Evolutionary conservation across 495 filamentous ascomycete species (phyloP), one percentile per base, ranked within the genome.

Genomic region (Aspergillus saccharolyticus): DNA sequence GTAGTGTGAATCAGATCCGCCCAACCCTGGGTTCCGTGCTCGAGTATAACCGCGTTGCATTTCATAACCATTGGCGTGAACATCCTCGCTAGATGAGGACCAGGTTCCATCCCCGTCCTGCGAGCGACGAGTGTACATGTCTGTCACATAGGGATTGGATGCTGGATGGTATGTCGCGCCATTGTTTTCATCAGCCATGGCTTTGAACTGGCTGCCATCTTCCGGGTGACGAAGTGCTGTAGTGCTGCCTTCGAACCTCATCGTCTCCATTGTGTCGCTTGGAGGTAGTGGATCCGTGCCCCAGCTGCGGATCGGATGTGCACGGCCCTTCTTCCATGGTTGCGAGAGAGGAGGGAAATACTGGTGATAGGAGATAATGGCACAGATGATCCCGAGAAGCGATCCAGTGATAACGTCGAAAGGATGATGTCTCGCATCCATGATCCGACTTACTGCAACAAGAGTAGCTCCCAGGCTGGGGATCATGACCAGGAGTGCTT

Each of bases 321-420:
- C 84, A 2, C 84, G 78, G 7, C 84, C 84, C 61, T 87, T 86
- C 53, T 73, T 75, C 78, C 77, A 80, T 15, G 80, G 61, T 52
- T 86, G 78, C 33, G 61, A 67, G 24, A 86, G 59, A 2, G 83
- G 67, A 14, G 84, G 84, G 61, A 82, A 83, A 59, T 83, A 83
- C 64, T 83, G 81, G 45, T 70, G 77, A 58, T 82, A 83, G 12
- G 80, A 68, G 52, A 77, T 63, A 53, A 66, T 75, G 46, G 78
- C 81, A 52, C 74, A 73, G 44, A 67, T 52, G 18, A 77, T 62
- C 3, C 89, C 89, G 46, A 92, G 82, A 2, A 88, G 64, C 19
- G 80, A 86, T 7, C 90, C 90, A 22, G 87, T 89, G 20, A 96
- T 77, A 44, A 95, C 91, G 57, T 96, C 91, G 71, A 96, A 95